phyloP scores from a whole-genome alignment of 768 basidiomycete species.

The Leucocoprinus leucothites region DNA sequence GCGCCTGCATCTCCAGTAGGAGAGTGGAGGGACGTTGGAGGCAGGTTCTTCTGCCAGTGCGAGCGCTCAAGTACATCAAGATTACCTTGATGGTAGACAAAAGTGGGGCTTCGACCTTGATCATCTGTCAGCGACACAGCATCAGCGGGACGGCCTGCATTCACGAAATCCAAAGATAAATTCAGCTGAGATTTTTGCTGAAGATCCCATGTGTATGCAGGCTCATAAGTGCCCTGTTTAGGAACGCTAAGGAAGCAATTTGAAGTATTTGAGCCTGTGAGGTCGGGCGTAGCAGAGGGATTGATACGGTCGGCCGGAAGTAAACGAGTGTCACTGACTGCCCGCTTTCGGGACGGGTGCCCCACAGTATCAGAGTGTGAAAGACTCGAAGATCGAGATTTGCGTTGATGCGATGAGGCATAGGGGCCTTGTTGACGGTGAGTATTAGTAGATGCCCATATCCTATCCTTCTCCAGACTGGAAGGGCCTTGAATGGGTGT shows the following conservation, averaged over 20 bases:
- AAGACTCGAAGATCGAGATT: not conserved
- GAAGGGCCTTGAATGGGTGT: not conserved
- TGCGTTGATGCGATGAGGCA: not conserved
- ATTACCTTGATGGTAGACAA: not conserved
- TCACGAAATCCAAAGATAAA: not conserved
- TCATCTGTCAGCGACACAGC: not conserved
- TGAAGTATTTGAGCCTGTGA: not conserved
- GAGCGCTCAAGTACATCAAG: no score
- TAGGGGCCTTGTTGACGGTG: not conserved
- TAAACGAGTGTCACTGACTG: constrained; percentile 2
- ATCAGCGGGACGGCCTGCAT: not conserved
- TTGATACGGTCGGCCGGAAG: not conserved
- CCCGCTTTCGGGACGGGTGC: not conserved
- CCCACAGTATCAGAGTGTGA: not conserved
- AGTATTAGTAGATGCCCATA: not conserved
- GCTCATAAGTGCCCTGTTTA: not conserved
- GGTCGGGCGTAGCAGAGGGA: not conserved
- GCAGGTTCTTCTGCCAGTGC: not conserved
- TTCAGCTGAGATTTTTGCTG: not conserved
- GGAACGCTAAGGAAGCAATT: not conserved
- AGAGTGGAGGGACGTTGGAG: not conserved
- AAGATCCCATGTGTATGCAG: not conserved
- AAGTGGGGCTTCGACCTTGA: not conserved
- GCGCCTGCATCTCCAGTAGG: not conserved
- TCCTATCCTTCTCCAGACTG: not conserved